Conservation (phyloP, 1,284 basidiomycete genomes). For the Ceratobasidium sp. region DNA sequence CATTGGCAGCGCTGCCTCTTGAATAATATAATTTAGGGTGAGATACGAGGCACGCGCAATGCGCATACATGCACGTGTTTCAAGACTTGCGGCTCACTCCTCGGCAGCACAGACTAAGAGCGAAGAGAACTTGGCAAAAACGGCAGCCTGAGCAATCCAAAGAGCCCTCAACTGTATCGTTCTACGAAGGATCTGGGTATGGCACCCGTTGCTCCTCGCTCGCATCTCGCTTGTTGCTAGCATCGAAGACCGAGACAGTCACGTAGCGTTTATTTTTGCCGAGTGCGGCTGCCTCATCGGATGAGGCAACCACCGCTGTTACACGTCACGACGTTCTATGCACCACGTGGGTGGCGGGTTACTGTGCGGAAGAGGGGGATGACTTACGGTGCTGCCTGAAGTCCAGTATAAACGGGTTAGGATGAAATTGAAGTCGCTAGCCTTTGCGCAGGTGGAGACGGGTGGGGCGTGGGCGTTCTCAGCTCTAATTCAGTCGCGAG, state of each 20-base stretch:
- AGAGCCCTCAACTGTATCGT: not conserved
- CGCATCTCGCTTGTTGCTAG: slow-evolving; percentile 31
- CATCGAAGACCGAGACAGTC: slow-evolving; percentile 28
- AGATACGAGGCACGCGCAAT: not conserved
- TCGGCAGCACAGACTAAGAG: slow-evolving; percentile 24
- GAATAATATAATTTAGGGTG: not conserved
- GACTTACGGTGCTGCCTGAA: slow-evolving; percentile 12
- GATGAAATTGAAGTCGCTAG: slow-evolving; percentile 56
- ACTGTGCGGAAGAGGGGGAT: not conserved
- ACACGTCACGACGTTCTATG: slow-evolving; percentile 33
- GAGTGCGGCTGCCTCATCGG: not conserved
- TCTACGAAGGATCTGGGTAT: not conserved
- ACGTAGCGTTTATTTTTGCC: slow-evolving; percentile 26
- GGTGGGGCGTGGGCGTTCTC: slow-evolving; percentile 63
- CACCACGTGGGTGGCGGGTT: not conserved
- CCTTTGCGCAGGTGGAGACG: slow-evolving; percentile 53
- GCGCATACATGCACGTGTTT: slow-evolving; percentile 3
- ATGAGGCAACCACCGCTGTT: slow-evolving; percentile 30
- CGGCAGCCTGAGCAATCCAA: slow-evolving; percentile 14
- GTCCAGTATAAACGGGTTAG: slow-evolving; percentile 55
- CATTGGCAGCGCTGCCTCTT: too few species aligned
- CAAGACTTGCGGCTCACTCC: not conserved
- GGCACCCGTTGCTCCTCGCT: slow-evolving; percentile 24
- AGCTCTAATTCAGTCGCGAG: not conserved
- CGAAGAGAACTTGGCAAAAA: slow-evolving; percentile 32